These are phyloP conservation scores for Metschnikowia baotianmanensis DNA, from an alignment of 805 yeast genomes.

Conservation along the genomic window DNA sequence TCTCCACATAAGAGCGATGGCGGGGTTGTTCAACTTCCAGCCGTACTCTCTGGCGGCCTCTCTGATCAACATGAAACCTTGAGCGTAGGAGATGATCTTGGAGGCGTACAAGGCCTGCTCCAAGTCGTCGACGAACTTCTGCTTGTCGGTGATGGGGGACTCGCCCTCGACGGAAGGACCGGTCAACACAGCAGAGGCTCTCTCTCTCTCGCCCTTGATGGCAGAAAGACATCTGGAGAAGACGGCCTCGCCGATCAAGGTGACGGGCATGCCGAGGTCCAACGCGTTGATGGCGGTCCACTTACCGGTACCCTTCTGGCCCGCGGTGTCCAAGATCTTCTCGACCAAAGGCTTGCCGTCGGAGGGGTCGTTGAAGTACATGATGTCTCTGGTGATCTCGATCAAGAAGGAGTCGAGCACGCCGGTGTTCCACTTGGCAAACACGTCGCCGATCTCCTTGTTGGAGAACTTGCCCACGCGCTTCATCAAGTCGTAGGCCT, in stretches of 20 bases:
- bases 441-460: constrained; percentile 91
- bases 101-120: constrained; percentile 99
- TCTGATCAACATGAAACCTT: constrained; percentile 98
- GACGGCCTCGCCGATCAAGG: constrained; percentile 98
- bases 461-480: constrained; percentile 87
- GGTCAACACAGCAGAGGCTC: constrained; percentile 72
- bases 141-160: constrained; percentile 65
- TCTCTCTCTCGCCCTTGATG: constrained; percentile 83
- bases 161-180: constrained; percentile 75
- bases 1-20: constrained; percentile 99
- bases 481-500: constrained; percentile 95
- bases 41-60: constrained; percentile 96
- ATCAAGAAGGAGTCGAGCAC: constrained; percentile 95
- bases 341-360: constrained; percentile 94
- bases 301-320: constrained; percentile 99
- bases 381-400: constrained; percentile 94
- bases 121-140: constrained; percentile 83
- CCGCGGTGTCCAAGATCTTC: constrained; percentile 95
- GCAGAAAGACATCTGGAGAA: constrained; percentile 95
- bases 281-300: constrained; percentile 99
- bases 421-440: constrained; percentile 93
- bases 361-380: constrained; percentile 77
- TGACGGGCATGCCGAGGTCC: constrained; percentile 97
- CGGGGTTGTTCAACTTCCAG: constrained; percentile 97
- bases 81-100: constrained; percentile 97